phyloP scores from a whole-genome alignment of 805 yeast genomes.

The Kluyveromyces lactis region DNA sequence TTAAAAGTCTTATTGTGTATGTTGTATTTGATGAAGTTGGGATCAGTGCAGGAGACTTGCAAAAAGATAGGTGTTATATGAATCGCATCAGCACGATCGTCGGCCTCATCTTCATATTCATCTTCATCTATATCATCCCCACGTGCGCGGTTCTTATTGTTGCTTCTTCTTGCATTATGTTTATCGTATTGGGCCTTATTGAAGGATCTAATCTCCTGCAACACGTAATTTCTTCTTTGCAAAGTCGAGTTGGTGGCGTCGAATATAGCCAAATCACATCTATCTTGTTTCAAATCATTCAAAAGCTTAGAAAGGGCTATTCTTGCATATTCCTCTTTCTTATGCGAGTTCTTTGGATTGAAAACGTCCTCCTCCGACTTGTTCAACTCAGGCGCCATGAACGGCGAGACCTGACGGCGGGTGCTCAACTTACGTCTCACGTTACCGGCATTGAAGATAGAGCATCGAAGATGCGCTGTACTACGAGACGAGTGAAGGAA shows the following conservation, averaged over 20 bases:
- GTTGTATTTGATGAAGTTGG: slow-evolving; percentile 45
- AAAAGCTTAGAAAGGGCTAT: slow-evolving; percentile 41
- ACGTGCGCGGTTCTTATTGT: background rate
- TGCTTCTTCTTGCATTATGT: background rate
- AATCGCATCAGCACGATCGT: slow-evolving; percentile 6
- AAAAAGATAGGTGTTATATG: slow-evolving; percentile 42
- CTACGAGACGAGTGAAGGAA: slow-evolving; percentile 35
- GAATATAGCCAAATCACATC: slow-evolving; percentile 47
- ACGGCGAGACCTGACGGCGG: slow-evolving; percentile 2
- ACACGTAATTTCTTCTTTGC: slow-evolving; percentile 30
- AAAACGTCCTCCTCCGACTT: slow-evolving; percentile 33
- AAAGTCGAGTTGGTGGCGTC: slow-evolving; percentile 53
- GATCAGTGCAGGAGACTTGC: slow-evolving; percentile 52
- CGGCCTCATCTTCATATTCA: background rate
- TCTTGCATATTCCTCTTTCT: slow-evolving; percentile 45
- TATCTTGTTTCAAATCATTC: slow-evolving; percentile 33
- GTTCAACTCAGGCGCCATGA: slow-evolving; percentile 14
- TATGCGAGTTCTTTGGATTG: slow-evolving; percentile 35
- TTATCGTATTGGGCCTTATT: slow-evolving; percentile 11
- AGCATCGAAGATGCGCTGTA: slow-evolving; percentile 25
- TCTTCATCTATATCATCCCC: too few relatives aligned
- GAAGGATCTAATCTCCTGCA: slow-evolving; percentile 17
- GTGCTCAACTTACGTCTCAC: slow-evolving; percentile 52
- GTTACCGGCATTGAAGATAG: slow-evolving; percentile 66
- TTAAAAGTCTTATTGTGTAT: slow-evolving; percentile 57